Evolutionary conservation across 257 asterid genomes (phyloP), one percentile per base, ranked within the genome.

Genomic region (Haberlea rhodopensis): DNA sequence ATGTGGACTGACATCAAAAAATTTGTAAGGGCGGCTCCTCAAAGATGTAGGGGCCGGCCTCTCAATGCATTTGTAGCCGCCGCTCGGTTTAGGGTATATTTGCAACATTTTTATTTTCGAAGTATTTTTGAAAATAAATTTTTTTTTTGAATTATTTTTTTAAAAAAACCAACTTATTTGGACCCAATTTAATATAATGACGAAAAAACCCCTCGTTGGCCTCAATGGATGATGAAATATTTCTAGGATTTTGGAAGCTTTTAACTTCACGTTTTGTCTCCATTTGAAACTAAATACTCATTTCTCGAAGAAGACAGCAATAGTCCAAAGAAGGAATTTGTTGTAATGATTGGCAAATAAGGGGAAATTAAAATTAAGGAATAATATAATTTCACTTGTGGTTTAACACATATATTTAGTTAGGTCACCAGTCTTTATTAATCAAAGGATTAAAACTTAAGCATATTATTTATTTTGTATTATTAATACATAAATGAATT

Each of bases 221-320:
- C 65, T 51, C 57, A 43, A 53, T 55, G 27, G 51, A 57, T 23
- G 8, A 58, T 58, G 63, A 63, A n/a, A 52, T 20, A 67, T 37
- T 75, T 61, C 76, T 75, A 68, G 78, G 78, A 75, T 72, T 75
- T 65, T 51, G 63, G 76, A 66, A 69, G 53, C 11, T 34, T 37
- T 29, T 31, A n/a, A 31, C 49, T 59, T 63, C 71, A 54, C 67
- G 27, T 27, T 73, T 79, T 73, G 79, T 73, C 75, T 53, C 57
- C 57, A 64, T 49, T 29, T 22, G 51, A 46, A 75, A 56, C 69
- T 26, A 53, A 20, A 59, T 53, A 54, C 82, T 60, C 78, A 25
- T 60, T 71, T 73, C 75, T 68, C 73, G 46, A 68, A 40, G 58
- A 70, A 69, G 75, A 80, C 80, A 76, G 65, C 70, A 63, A 37